Evolutionary conservation across 257 asterid species (phyloP), one percentile per base, ranked within the genome.

Genomic region (Nicotiana benthamiana): DNA sequence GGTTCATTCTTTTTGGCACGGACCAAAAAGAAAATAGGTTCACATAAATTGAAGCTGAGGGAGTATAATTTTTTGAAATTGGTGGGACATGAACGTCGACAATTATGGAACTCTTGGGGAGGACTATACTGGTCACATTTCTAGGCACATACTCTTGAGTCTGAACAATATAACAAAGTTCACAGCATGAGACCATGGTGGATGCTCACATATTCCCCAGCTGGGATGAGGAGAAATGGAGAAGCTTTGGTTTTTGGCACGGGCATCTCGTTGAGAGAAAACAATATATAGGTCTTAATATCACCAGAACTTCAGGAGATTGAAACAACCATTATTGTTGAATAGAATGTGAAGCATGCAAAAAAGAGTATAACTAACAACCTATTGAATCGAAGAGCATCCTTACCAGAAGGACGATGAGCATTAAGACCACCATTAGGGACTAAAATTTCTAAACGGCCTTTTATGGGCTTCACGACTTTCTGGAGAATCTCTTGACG

Each of bases 371-470:
- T 9, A 54, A 53, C 28, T 40, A 24, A 26, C 34, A 34, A 78
- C 18, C 40, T 59, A 18, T 26, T 40, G 75, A 64, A 30, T 43
- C 75, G 46, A 62, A 78, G 22, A 48, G 53, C 32, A 59, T 20
- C 28, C 72, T 65, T 93, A 95, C 99, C 98, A 84, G 96, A 87
- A 86, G 87, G 85, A 48, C 90, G 90, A 80, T 85, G 93, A 53
- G 88, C 84, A 86, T 89, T 92, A 60, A 91, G 93, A 62, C 98
- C 93, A 17, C 90, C 91, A 85, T 86, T 89, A 81, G 99, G 99
- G 85, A 95, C 93, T 96, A 95, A 90, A 86, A 95, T 91, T 91
- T 95, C 99, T 83, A 95, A 89, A 80, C 94, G 93, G 54, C 97
- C 96, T 84, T 92, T 85, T 53, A 87, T 83, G 79, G 97, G 92